A percentile compares a stretch with the other conserved stretches of the same genome.
Conservation (phyloP, 2,329 filamentous ascomycete species). For the Curvularia eragrostidis region DNA sequence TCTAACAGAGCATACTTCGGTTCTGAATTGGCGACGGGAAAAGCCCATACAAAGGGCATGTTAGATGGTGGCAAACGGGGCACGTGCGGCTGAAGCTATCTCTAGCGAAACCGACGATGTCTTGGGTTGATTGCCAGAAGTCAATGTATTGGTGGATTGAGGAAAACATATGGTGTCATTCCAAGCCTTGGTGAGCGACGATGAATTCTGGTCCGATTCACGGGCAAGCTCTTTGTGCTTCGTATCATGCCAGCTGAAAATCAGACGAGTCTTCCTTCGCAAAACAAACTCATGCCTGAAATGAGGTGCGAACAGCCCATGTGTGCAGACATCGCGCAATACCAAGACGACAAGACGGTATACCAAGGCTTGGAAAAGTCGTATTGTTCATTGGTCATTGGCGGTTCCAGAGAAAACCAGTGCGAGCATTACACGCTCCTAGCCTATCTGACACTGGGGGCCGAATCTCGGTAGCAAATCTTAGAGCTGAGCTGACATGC, state of each 20-base stretch:
- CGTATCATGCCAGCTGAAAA: not conserved
- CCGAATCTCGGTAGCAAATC: not conserved
- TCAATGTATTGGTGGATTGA: not conserved
- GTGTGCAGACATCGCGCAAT: not conserved
- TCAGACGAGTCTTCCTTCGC: not conserved
- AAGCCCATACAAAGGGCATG: not conserved
- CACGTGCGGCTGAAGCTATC: not conserved
- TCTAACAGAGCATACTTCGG: not conserved
- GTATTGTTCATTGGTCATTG: not conserved
- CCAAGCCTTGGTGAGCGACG: not conserved
- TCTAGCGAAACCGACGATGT: not conserved
- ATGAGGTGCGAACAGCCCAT: not conserved
- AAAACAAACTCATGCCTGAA: not conserved
- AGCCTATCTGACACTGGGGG: not conserved
- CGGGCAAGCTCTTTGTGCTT: not conserved
- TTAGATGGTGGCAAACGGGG: not conserved
- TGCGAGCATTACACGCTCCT: not conserved
- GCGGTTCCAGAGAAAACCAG: not conserved
- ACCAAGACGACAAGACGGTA: not conserved
- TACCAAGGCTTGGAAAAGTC: not conserved
- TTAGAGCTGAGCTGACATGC: constrained; percentile 9
- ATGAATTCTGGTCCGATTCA: not conserved
- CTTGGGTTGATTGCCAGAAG: not conserved
- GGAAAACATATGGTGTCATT: not conserved
- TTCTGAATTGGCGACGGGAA: not conserved